Base-by-base conservation (phyloP, 306 rosid genomes). In the Trifolium repens region DNA sequence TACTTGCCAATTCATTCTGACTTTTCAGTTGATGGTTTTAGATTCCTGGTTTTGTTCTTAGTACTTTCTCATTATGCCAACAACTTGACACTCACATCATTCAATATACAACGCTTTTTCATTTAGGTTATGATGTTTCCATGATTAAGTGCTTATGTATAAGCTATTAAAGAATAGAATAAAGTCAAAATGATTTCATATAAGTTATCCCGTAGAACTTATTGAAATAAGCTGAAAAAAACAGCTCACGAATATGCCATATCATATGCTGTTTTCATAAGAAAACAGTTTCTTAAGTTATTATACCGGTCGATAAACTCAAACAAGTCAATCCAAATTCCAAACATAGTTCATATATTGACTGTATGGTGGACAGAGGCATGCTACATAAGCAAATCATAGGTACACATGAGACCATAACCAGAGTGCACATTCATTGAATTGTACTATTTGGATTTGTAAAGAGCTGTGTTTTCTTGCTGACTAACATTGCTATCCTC, bases 11-110 rank as follows among this genome's bases (percentile, higher is more conserved):
- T 32, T 47, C 26, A 19, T 78, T 62, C 16, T 71, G 27, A 52
- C 59, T 17, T 16, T 9, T 53, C 17, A 30, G 22, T 65, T 42
- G 1, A 19, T 69, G 12, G 42, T 69, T 59, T 70, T 76, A 4
- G 43, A 27, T 39, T 24, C 14, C 73, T 53, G 50, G 39, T 71
- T 53, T 69, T 67, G 37, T 58, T 54, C 67, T 67, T 16, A 59
- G n/a, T 35, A 26, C 42, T 37, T 37, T 6, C 42, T 37, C 42
- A 37, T 34, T 46, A 55, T 67, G 59, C 46, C 47, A 54, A n/a
- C 47, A 54, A n/a, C 24, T 1, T 27, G 4, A 53, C 44, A 53
- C 2, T 30, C 8, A 39, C 34, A 53, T 47, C 65, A 14, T 55
- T 40, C 26, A 37, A 37, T 0, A 37, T 37, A 15, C 43, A 37